Percentiles rank a stretch among this genome's conserved stretches.
These are phyloP conservation scores for Hypericum perforatum DNA, from an alignment of 345 rosid species.

Conservation along the genomic window DNA sequence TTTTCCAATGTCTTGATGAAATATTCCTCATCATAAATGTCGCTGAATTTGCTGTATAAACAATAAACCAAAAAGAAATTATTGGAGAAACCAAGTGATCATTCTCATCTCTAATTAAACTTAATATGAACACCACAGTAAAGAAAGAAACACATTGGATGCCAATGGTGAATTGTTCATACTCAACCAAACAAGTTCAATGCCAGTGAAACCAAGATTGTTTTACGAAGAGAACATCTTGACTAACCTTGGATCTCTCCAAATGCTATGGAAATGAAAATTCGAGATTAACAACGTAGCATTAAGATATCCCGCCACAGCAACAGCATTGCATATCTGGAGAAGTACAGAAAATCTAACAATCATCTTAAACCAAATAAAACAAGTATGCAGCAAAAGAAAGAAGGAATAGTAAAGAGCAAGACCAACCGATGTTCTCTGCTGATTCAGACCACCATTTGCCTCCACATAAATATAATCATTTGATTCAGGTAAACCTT, in stretches of 20 bases:
- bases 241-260: conserved; percentile 92
- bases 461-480: conserved; percentile 95
- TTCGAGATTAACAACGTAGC: conserved; percentile 89
- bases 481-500: conserved; percentile 84
- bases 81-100: not conserved
- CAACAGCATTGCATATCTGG: conserved; percentile 98
- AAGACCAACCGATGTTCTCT: conserved; percentile 92
- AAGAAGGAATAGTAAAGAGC: conserved; percentile 9
- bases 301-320: conserved; percentile 98
- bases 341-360: not conserved
- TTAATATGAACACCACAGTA: too few relatives aligned
- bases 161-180: not conserved
- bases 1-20: conserved; percentile 60
- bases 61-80: conserved; percentile 5
- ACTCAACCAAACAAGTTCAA: too few relatives aligned
- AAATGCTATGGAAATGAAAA: conserved; percentile 95
- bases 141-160: not conserved
- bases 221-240: not conserved
- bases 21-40: conserved; percentile 83
- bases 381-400: not conserved
- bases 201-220: not conserved
- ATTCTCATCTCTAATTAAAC: not conserved
- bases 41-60: conserved; percentile 71
- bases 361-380: not conserved
- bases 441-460: conserved; percentile 97